A percentile compares a stretch with the other conserved stretches of the same genome.
These are phyloP conservation scores for Coemansia sp. DNA, from an alignment of 192 early-diverging fungal genomes.

Conservation along the genomic window DNA sequence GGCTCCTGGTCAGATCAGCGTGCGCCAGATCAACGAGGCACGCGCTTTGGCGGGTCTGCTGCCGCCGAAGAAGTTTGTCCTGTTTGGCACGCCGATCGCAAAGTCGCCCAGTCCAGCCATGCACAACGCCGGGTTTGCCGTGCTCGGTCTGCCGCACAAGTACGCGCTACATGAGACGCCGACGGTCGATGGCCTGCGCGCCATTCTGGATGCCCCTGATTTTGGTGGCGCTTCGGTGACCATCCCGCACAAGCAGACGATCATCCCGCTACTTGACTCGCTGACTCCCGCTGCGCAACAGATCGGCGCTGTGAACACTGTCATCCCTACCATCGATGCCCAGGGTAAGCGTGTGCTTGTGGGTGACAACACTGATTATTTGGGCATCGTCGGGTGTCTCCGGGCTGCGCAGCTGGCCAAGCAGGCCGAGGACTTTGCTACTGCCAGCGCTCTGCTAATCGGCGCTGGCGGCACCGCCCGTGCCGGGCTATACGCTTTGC, in stretches of 20 bases:
- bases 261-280: conserved; percentile 73
- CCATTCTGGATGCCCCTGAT: conserved; percentile 45
- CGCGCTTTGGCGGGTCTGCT: conserved; percentile 70
- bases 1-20: conserved; percentile 91
- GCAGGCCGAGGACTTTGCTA: conserved; percentile 8
- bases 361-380: conserved; percentile 97
- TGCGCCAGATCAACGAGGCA: conserved; percentile 74
- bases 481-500: conserved; percentile 85
- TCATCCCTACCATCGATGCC: conserved; percentile 45
- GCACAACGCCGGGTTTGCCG: conserved; percentile 89
- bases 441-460: conserved; percentile 73
- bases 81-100: conserved; percentile 91
- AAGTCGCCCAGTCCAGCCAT: conserved; percentile 87
- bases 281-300: conserved; percentile 73
- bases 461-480: conserved; percentile 94
- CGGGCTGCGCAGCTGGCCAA: conserved; percentile 36
- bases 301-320: conserved; percentile 97
- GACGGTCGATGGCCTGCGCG: conserved; percentile 59
- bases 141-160: conserved; percentile 79
- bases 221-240: conserved; percentile 97
- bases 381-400: conserved; percentile 78
- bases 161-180: conserved; percentile 77
- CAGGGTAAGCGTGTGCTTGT: conserved; percentile 51
- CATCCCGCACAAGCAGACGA: conserved; percentile 89
- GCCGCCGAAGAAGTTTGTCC: conserved; percentile 67